phyloP scores from a whole-genome alignment of 1,139 yeast genomes.

The Suhomyces kunorum region DNA sequence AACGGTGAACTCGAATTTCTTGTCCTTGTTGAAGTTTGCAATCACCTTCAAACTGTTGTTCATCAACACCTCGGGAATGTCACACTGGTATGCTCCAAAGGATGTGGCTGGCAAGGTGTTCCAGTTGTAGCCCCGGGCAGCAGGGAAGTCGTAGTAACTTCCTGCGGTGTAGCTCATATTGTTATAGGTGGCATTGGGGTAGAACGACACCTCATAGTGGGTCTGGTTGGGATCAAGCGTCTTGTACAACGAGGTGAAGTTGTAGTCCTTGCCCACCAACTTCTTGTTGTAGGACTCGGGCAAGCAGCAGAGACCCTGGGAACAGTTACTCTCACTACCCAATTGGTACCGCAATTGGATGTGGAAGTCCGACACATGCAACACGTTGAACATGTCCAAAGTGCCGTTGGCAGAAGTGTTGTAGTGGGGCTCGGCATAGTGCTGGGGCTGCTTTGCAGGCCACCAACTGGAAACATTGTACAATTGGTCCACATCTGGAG shows the following conservation, averaged over 20 bases:
- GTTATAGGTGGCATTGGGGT: constrained; percentile 40
- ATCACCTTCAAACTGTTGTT: constrained; percentile 56
- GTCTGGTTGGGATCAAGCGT: constrained; percentile 21
- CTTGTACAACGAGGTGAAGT: constrained; percentile 33
- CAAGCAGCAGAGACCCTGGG: constrained; percentile 51
- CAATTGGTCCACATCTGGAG: constrained; percentile 29
- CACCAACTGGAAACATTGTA: constrained; percentile 33
- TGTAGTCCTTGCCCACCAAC: constrained; percentile 29
- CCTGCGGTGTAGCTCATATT: constrained; percentile 43
- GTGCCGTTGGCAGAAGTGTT: constrained; percentile 14
- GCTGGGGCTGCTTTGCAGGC: constrained; percentile 33
- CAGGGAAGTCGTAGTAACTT: constrained; percentile 39
- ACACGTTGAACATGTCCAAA: constrained; percentile 48
- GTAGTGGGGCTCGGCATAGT: constrained; percentile 29
- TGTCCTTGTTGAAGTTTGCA: constrained; percentile 27
- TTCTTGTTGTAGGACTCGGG: constrained; percentile 38
- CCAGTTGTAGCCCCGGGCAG: constrained; percentile 40
- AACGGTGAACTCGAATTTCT: constrained; percentile 56
- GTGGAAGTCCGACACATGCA: constrained; percentile 50
- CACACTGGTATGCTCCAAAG: constrained; percentile 64
- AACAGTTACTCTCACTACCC: constrained; percentile 64
- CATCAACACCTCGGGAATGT: constrained; percentile 60
- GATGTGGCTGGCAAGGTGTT: constrained; percentile 55
- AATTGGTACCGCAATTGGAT: constrained; percentile 55
- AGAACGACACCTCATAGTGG: constrained; percentile 29